phyloP scores from a whole-genome alignment of 352 stramenopile species.

The Globisporangium sylvaticum region DNA sequence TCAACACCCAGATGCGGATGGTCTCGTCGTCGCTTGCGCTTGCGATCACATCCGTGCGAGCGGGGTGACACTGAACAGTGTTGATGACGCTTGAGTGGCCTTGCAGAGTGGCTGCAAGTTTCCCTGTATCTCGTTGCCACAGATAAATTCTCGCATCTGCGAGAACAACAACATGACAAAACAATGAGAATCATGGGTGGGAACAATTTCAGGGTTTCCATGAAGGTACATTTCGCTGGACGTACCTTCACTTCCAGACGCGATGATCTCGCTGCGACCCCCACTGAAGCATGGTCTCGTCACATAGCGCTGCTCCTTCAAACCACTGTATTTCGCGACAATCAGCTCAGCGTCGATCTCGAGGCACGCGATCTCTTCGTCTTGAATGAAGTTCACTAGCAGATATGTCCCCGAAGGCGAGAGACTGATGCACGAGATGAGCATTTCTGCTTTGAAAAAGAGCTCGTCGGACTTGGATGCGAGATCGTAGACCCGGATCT shows the following conservation, averaged over 20 bases:
- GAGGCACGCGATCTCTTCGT: conserved; percentile 55
- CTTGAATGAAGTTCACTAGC: conserved; percentile 58
- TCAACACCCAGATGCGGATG: conserved; percentile 42
- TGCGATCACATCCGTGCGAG: conserved; percentile 44
- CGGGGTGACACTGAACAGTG: conserved; percentile 53
- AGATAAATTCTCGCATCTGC: conserved; percentile 55
- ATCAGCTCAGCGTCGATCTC: conserved; percentile 39
- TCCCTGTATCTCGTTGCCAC: conserved; percentile 57
- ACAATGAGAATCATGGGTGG: neutral
- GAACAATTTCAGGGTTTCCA: neutral
- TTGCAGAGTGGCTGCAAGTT: conserved; percentile 29
- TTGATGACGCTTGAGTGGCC: conserved; percentile 72
- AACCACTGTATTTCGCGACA: conserved; percentile 44
- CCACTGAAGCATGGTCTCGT: conserved; percentile 61
- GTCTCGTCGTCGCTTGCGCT: conserved; percentile 78
- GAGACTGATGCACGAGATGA: conserved; percentile 54
- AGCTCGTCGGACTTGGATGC: conserved; percentile 51
- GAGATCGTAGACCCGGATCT: conserved; percentile 65
- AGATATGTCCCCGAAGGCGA: conserved; percentile 44
- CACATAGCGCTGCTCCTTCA: conserved; percentile 63
- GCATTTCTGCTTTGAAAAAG: conserved; percentile 46
- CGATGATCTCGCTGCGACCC: conserved; percentile 43
- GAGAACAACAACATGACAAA: neutral
- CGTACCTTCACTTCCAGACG: conserved; percentile 70
- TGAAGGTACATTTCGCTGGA: neutral